Evolutionary conservation across 108 stramenopile genomes (phyloP), one percentile per base, ranked within the genome.

Genomic region (Thalassiosira profunda): DNA sequence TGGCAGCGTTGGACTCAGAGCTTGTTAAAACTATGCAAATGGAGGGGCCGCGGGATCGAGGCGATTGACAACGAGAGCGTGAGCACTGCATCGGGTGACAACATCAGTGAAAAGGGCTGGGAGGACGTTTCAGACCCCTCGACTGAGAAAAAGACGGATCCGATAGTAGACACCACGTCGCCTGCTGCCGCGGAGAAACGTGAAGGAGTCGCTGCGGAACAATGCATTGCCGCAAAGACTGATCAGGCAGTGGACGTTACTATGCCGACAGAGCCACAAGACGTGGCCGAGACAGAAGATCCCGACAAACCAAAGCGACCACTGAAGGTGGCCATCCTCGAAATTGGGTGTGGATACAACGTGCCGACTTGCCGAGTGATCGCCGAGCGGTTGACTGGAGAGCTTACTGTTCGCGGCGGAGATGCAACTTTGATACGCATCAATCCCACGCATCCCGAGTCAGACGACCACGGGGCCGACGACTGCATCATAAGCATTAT

Each of bases 281-380:
- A 21, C 25, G 12, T n/a, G 18, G 28, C 18, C 42, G 41, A 30
- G 0, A 20, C 23, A 25, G 14, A n/a, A n/a, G n/a, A n/a, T n/a
- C n/a, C n/a, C n/a, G n/a, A n/a, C n/a, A n/a, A n/a, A n/a, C n/a
- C n/a, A n/a, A n/a, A 59, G n/a, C 11, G 44, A 26, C 59, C 54
- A 42, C 29, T 61, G 20, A 66, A 78, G 51, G 44, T 86, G 3
- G 48, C 62, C 3, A 54, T 86, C n/a, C 24, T 86, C 15, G 85
- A 86, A 66, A 65, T 86, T 26, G 82, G 85, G 2, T 83, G 82
- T 48, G 85, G 85, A 1, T 69, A 36, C 43, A 75, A 76, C 29
- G 82, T 86, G 3, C 82, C 85, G 1, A 77, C 74, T 17, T 71
- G 76, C 38, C 75, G 85, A 9, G 36, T 46, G 44, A 58, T 58